A percentile compares a stretch with the other conserved stretches of the same genome.
phyloP scores from a whole-genome alignment of 2,329 filamentous ascomycete species.

The Aspergillus fructus region DNA sequence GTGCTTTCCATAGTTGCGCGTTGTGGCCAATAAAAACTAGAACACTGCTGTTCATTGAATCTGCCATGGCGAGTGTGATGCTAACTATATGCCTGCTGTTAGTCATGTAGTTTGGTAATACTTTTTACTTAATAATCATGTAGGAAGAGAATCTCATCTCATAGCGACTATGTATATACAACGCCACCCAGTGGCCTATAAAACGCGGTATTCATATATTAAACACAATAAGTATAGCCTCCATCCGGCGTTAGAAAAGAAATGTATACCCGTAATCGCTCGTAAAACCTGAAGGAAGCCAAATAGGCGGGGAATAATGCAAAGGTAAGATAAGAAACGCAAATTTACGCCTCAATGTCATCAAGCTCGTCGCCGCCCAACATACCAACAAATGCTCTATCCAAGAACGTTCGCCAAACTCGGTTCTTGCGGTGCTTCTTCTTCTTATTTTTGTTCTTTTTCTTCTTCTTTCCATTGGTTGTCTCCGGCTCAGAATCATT shows the following conservation, averaged over 20 bases:
- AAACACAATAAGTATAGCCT: background rate
- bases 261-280: background rate
- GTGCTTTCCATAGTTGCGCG: too few relatives aligned
- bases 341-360: conserved; percentile 21
- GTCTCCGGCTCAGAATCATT: conserved; percentile 1
- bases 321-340: background rate
- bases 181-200: background rate
- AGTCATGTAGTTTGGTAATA: too few relatives aligned
- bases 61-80: too few relatives aligned
- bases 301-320: background rate
- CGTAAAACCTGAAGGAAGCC: background rate
- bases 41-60: too few relatives aligned
- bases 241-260: background rate
- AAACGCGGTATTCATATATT: background rate
- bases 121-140: too few relatives aligned
- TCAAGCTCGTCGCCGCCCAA: conserved; percentile 65
- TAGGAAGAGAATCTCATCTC: background rate
- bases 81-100: too few relatives aligned
- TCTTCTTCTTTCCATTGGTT: conserved; percentile 25
- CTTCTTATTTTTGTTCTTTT: background rate
- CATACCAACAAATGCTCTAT: conserved; percentile 76
- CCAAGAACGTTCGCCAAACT: conserved; percentile 74
- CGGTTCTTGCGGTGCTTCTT: conserved; percentile 52
- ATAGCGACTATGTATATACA: background rate
- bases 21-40: too few relatives aligned